Conservation (phyloP, 2,329 filamentous ascomycete genomes). For the Emergomyces africanus region DNA sequence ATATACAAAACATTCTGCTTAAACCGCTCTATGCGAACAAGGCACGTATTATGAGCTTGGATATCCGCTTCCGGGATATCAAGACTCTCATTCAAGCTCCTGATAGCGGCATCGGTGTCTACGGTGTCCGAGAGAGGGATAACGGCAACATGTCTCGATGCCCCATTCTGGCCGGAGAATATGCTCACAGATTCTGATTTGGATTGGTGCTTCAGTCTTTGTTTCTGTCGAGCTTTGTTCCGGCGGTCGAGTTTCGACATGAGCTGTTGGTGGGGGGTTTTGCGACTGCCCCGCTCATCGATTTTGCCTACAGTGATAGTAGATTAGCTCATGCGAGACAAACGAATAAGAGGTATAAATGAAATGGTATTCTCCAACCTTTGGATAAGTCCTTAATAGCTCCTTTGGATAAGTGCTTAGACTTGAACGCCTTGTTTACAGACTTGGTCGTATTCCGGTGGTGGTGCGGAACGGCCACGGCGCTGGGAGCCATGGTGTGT, state of each 20-base stretch:
- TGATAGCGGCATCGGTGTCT: constrained; percentile 54
- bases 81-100: constrained; percentile 61
- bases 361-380: constrained; percentile 40
- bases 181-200: constrained; percentile 66
- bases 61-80: constrained; percentile 58
- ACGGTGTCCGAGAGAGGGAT: constrained; percentile 68
- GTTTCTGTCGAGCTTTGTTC: constrained; percentile 88
- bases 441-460: constrained; percentile 89
- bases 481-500: constrained; percentile 60
- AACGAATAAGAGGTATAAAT: background rate
- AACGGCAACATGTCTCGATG: constrained; percentile 76
- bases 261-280: constrained; percentile 87
- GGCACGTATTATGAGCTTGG: constrained; percentile 44
- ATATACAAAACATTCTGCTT: constrained; percentile 90
- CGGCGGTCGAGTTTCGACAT: constrained; percentile 95
- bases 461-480: constrained; percentile 53
- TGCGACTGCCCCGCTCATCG: constrained; percentile 62
- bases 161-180: constrained; percentile 76
- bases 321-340: constrained; percentile 7
- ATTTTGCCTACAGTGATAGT: constrained; percentile 54
- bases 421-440: constrained; percentile 83
- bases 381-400: constrained; percentile 74
- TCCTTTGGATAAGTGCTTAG: constrained; percentile 77
- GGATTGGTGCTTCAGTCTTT: constrained; percentile 69
- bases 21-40: constrained; percentile 72